Base-by-base conservation (phyloP, 768 basidiomycete genomes). In the Lentinula guzmanii region DNA sequence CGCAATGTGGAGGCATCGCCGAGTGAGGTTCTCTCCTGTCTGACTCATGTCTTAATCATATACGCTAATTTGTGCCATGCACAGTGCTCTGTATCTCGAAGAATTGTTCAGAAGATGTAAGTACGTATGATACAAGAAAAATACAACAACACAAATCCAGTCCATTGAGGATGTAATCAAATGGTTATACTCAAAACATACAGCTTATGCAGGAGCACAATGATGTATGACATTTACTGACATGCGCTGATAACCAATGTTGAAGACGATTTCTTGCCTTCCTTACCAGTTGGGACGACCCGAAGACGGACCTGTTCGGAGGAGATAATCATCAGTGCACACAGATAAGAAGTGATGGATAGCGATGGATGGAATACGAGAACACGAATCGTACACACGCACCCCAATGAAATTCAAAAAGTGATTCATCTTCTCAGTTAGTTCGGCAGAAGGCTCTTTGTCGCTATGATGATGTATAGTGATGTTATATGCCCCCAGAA, bases 371-470 rank as follows among this genome's bases (percentile, higher is more conserved):
- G 18, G 28, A 15, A 33, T 51, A 11, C 8, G 8, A 24, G 48
- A 24, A n/a, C 21, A 4, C 7, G 28, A 28, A 28, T n/a, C 9
- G 16, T 24, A 46, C 7, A 21, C 13, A 54, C 55, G 28, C 24
- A 56, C 55, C 55, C 55, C 55, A 24, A 56, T 56, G 39, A 45
- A 56, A 24, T 37, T 39, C 55, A 56, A 28, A 18, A 56, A 43
- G 41, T 28, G 11, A 33, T 56, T 56, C 6, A 43, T 56, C 31
- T 56, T 56, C 11, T 56, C 55, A 13, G 5, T 13, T 8, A 39
- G 37, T 8, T 39, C 15, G 8, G n/a, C 13, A 53, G 52, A 33
- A 15, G 28, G 28, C 28, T 28, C 28, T 37, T 21, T 16, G 18
- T 37, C 37, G 18, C 21, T 5, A 45, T n/a, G 43, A 48, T 16